Evolutionary conservation across 768 basidiomycete genomes (phyloP), one percentile per base, ranked within the genome.

Genomic region (Coprinellus micaceus): DNA sequence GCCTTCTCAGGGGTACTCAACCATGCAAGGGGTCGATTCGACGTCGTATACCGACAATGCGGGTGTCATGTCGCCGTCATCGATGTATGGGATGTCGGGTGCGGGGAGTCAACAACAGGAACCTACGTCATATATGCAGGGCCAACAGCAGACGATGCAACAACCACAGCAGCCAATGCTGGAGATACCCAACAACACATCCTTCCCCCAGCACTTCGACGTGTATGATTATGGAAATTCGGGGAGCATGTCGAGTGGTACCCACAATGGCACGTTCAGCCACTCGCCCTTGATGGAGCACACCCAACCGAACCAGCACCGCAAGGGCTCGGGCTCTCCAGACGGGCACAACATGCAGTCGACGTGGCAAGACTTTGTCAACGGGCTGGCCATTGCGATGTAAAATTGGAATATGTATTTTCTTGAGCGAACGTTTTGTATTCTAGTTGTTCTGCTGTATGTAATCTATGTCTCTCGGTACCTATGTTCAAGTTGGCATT

Each of bases 191-290:
- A 30, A 30, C 26, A 25, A 19, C n/a, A 21, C 58, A 5, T 52
- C 65, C 36, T 82, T 84, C 71, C 88, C 87, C 13, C 81, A 78
- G 63, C 89, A 89, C 63, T 89, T 90, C 77, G 79, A 86, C 1
- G 87, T 89, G 29, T 89, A 86, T 61, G 88, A 89, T 66, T 89
- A 89, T 65, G 79, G 76, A 21, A 69, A 12, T 28, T 45, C 76
- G 60, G 70, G 66, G 41, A 66, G 69, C 61, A 57, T 67, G 63
- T 57, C 63, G 44, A 65, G 60, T 55, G 60, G 61, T 11, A 62
- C 51, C 43, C 12, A 10, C 11, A 24, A 24, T 52, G 58, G 30
- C 17, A 9, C 36, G 47, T 49, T 41, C 30, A 53, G 49, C 30
- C 56, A 45, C 36, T 48, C 53, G 25, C 54, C 55, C 13, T 43